Percentiles rank a stretch among this genome's conserved stretches.
phyloP scores from a whole-genome alignment of 257 asterid genomes.

The Ehretia macrophylla region DNA sequence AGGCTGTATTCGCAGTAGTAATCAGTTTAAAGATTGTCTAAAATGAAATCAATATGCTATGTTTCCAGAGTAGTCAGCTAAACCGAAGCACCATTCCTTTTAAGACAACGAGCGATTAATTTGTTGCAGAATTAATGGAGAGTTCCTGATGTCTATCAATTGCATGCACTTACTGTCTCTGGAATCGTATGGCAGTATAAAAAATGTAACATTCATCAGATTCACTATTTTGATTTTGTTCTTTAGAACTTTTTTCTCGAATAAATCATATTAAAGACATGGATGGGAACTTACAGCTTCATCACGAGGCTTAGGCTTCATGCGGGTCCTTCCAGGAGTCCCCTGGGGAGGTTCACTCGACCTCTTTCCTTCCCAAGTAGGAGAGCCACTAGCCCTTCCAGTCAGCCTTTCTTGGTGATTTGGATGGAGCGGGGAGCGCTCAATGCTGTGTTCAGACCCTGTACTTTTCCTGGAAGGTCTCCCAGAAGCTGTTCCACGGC shows the following conservation, averaged over 20 bases:
- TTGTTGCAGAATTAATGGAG: no score
- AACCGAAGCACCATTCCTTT: no score
- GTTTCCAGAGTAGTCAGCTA: no score
- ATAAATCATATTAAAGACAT: background rate
- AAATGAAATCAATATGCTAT: no score
- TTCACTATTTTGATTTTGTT: no score
- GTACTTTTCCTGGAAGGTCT: conserved; percentile 39
- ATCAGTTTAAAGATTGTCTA: background rate
- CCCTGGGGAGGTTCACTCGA: conserved; percentile 49
- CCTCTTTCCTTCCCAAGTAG: conserved; percentile 60
- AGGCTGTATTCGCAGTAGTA: conserved; percentile 32
- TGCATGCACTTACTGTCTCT: no score
- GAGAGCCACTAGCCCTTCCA: conserved; percentile 53
- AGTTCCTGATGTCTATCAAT: no score
- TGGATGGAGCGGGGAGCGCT: conserved; percentile 70
- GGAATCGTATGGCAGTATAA: no score
- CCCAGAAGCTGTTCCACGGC: conserved; percentile 35
- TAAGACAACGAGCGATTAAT: no score
- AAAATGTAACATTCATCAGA: no score
- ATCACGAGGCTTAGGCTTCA: conserved; percentile 36
- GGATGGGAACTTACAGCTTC: conserved; percentile 51
- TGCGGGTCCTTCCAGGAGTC: conserved; percentile 43
- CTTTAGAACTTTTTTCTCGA: no score
- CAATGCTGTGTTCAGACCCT: conserved; percentile 66
- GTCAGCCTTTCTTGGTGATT: conserved; percentile 39